Percentiles rank a stretch among this genome's conserved stretches.
Evolutionary conservation across 129 eudicot genomes (phyloP).

Genomic region (Lactuca saligna): DNA sequence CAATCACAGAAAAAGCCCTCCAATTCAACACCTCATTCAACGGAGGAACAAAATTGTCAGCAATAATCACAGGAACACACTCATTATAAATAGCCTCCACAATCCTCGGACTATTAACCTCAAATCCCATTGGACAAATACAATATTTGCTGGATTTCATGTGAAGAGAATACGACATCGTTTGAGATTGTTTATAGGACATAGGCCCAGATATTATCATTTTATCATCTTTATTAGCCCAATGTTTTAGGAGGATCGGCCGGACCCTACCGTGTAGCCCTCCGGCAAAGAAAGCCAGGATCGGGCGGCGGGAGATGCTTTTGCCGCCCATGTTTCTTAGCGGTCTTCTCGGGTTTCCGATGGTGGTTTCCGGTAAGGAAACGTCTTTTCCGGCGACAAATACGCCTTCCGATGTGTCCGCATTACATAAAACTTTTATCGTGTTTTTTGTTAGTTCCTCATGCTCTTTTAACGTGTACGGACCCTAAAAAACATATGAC

Average conservation of each 20-base stretch:
- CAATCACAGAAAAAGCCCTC: constrained; percentile 71
- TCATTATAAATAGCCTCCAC: constrained; percentile 90
- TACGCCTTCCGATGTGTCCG: constrained; percentile 81
- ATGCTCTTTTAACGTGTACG: constrained; percentile 72
- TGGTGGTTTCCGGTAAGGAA: constrained; percentile 90
- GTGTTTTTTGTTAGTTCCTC: constrained; percentile 65
- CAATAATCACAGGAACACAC: constrained; percentile 93
- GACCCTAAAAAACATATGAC: constrained; percentile 55
- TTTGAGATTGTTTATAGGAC: constrained; percentile 46
- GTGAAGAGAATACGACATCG: constrained; percentile 65
- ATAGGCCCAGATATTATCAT: constrained; percentile 70
- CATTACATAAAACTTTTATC: constrained; percentile 87
- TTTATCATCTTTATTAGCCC: constrained; percentile 61
- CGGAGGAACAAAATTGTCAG: constrained; percentile 81
- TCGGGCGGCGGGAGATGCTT: constrained; percentile 73
- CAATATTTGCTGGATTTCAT: constrained; percentile 97
- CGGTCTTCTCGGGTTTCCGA: constrained; percentile 57
- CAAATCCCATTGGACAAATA: constrained; percentile 92
- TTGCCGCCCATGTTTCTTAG: constrained; percentile 77
- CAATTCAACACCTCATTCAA: constrained; percentile 73
- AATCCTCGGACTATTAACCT: constrained; percentile 94
- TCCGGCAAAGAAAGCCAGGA: constrained; percentile 93
- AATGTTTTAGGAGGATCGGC: constrained; percentile 59
- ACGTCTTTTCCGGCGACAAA: constrained; percentile 69
- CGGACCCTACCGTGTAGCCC: constrained; percentile 89